Base-by-base conservation (phyloP, 2,329 filamentous ascomycete species). In the Elsinoe fawcettii region DNA sequence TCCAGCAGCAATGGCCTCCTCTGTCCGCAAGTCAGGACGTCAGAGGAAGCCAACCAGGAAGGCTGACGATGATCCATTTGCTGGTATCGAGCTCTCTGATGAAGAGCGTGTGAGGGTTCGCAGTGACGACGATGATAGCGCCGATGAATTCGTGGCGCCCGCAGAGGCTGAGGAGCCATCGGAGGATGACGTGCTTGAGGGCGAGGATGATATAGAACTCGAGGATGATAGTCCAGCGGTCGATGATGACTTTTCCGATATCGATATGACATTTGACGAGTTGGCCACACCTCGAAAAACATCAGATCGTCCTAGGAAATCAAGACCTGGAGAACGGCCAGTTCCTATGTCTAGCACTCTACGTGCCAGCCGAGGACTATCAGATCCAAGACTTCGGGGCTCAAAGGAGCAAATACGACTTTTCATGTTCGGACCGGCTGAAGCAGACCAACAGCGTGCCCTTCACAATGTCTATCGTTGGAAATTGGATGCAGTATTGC, bases 401-500 rank as follows among this genome's bases (percentile, higher is more conserved):
- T 61, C 62, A 34, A 79, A 78, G 62, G 66, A 71, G 43, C 67
- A 71, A n/a, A 72, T 77, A 55, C 64, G 79, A 58, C 74, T 73
- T 59, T 68, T 76, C 55, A 71, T 77, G 1, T 82, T 80, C 67
- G 80, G 81, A 3, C 72, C 76, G 2, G 73, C 72, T 23, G 65
- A 72, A 12, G 72, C 76, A 16, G 80, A 82, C 59, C 63, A 80
- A n/a, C 67, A 71, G 16, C 72, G 76, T 8, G 67, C 78, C 3
- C 58, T 80, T 5, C 69, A 72, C 60, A 73, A 76, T 14, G 72
- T 77, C 55, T 75, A 80, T 56, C 71, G 72, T 49, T 84, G 80
- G 80, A 69, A 69, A 0, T 61, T 71, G 8, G 76, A 83, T 60
- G 70, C 74, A 9, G 76, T 75, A 2, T 70, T 83, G 41, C 82